Evolutionary conservation across 2,329 filamentous ascomycete species (phyloP), one percentile per base, ranked within the genome.

Genomic region (Diaporthe longicolla): DNA sequence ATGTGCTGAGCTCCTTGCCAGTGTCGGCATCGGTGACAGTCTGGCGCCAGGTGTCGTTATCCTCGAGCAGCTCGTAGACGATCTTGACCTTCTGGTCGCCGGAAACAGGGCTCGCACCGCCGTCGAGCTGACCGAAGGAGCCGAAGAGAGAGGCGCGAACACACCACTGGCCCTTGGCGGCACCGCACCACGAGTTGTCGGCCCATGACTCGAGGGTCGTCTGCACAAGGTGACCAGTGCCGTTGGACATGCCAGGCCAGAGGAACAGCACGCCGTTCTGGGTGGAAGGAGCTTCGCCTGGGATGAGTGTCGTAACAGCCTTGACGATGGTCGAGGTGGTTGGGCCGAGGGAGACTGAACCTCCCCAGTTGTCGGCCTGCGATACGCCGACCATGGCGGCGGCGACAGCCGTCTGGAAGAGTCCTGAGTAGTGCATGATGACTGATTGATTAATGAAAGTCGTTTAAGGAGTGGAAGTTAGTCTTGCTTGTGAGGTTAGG

Each of bases 161-260:
- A 76, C 82, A 86, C 75, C 77, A 85, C 77, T 85, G 79, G 8
- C 82, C 83, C 3, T 78, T 76, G 6, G 55, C 73, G 11, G 82
- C 84, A 52, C 84, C 83, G 74, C 84, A 85, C 84, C 83, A 86
- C 19, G 76, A 76, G 75, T 85, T 85, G 54, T 79, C 79, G 10
- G 81, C 75, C 84, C 83, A 85, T 26, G 80, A 81, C 75, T 86
- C 83, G 7, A 85, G 78, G 0, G 83, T 85, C 0, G 83, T 83
- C 74, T 85, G 84, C 59, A 86, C 77, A 21, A 86, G 78, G 66
- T 86, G 82, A 1, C 84, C 83, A 4, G 84, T 86, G 52, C 84
- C 83, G 75, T 85, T 86, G 70, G 82, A 84, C 82, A 86, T 85
- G 7, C 84, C 84, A 9, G 84, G 85, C 83, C 83, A 86, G 48